Percentiles rank a stretch among this genome's conserved stretches.
Conservation (phyloP, 441 rosid genomes). For the Populus tomentosa region DNA sequence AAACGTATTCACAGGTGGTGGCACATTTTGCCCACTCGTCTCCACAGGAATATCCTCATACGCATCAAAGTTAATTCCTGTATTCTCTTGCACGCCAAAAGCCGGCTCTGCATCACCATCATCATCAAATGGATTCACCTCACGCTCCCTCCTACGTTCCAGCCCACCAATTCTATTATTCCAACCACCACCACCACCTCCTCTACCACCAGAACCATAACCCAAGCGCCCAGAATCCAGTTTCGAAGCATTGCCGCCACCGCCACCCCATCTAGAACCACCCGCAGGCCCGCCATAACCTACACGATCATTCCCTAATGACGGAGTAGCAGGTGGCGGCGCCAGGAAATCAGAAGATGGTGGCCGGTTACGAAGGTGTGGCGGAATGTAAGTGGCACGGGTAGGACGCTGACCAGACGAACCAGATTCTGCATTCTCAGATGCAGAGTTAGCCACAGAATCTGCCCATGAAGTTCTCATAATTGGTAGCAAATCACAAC, state of each 20-base stretch:
- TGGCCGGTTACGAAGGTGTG: constrained; percentile 62
- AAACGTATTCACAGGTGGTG: constrained; percentile 72
- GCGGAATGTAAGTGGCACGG: constrained; percentile 64
- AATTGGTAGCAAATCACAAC: constrained; percentile 16
- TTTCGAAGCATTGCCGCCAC: constrained; percentile 31
- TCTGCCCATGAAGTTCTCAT: constrained; percentile 88
- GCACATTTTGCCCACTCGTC: constrained; percentile 83
- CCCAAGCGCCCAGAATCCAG: constrained; percentile 26
- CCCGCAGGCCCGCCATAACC: constrained; percentile 29
- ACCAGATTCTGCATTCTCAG: constrained; percentile 41
- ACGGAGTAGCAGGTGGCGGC: constrained; percentile 30
- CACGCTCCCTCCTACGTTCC: constrained; percentile 56
- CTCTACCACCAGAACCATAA: constrained; percentile 16
- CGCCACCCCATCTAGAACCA: constrained; percentile 37
- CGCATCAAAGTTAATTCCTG: constrained; percentile 82
- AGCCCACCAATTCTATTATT: constrained; percentile 45
- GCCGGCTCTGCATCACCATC: constrained; percentile 36
- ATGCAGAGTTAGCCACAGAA: constrained; percentile 58
- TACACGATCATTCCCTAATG: constrained; percentile 35
- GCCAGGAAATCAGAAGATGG: constrained; percentile 38
- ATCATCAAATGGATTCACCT: constrained; percentile 73
- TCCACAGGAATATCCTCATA: constrained; percentile 93
- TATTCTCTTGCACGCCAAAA: constrained; percentile 51
- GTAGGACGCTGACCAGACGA: constrained; percentile 40
- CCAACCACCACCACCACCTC: constrained; percentile 45